Percentiles rank a stretch among this genome's conserved stretches.
These are phyloP conservation scores for Colletotrichum godetiae DNA, from an alignment of 2,329 filamentous ascomycete species.

Conservation along the genomic window DNA sequence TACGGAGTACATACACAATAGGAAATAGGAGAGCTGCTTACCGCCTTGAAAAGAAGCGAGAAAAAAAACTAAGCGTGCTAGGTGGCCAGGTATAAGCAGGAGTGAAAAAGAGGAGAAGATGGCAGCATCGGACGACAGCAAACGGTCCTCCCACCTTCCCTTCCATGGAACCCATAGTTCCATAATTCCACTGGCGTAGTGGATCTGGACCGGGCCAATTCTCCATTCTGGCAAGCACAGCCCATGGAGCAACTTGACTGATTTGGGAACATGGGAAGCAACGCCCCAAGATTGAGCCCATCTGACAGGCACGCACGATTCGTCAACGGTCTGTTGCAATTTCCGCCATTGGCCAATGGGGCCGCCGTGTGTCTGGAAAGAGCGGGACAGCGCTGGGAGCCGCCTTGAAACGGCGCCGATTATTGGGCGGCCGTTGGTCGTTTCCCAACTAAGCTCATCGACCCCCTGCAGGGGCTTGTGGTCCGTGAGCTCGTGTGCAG, in stretches of 20 bases:
- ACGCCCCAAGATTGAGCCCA: constrained; percentile 29
- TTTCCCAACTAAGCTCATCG: constrained; percentile 33
- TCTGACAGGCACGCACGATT: constrained; percentile 33
- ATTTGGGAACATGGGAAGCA: constrained; percentile 7
- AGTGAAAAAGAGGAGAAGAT: background rate
- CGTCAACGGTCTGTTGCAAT: constrained; percentile 34
- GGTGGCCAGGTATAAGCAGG: no score
- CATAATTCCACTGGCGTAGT: constrained; percentile 1
- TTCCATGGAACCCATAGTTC: constrained; percentile 15
- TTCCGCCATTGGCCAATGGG: constrained; percentile 30
- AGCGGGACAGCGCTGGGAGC: background rate
- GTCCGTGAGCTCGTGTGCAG: constrained; percentile 21
- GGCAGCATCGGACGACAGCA: background rate
- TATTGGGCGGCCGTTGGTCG: constrained; percentile 30
- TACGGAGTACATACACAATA: no score
- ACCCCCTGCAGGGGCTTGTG: constrained; percentile 23
- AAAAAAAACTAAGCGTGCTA: background rate
- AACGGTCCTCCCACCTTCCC: constrained; percentile 16
- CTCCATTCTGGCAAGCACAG: constrained; percentile 33
- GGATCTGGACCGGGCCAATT: constrained; percentile 18
- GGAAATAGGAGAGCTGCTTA: background rate
- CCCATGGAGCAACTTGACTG: constrained; percentile 14
- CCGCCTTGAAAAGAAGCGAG: background rate
- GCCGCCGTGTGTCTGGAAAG: background rate
- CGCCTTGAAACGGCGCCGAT: constrained; percentile 24